These are phyloP conservation scores for Diplodia seriata DNA, from an alignment of 2,329 filamentous ascomycete species.

Conservation along the genomic window DNA sequence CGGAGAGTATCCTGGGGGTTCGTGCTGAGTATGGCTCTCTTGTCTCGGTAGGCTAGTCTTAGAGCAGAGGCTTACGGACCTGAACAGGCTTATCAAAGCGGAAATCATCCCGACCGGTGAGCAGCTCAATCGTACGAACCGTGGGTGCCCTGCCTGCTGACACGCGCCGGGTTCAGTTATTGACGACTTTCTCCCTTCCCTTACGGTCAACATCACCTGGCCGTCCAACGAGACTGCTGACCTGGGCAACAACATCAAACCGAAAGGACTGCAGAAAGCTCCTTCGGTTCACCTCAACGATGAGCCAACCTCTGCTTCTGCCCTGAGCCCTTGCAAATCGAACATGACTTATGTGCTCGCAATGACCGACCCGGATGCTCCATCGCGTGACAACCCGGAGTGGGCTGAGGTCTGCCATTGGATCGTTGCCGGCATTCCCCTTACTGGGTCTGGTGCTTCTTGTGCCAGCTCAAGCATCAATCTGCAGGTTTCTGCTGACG, in stretches of 20 bases:
- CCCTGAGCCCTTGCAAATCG: conserved; percentile 36
- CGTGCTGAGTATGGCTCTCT: conserved; percentile 39
- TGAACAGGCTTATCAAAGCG: conserved; percentile 46
- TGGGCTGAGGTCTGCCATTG: conserved; percentile 67
- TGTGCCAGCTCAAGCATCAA: background rate
- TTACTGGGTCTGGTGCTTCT: conserved; percentile 34
- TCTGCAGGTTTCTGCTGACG: background rate
- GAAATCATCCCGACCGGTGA: conserved; percentile 51
- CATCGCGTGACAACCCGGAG: conserved; percentile 59
- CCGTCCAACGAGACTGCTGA: conserved; percentile 54
- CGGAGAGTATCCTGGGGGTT: conserved; percentile 39
- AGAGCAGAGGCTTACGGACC: background rate
- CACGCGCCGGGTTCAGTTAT: conserved; percentile 54
- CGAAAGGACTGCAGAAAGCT: conserved; percentile 49
- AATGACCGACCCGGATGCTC: conserved; percentile 66
- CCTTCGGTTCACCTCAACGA: conserved; percentile 52
- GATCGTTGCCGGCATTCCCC: conserved; percentile 51
- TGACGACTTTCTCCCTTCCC: conserved; percentile 63
- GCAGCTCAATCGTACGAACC: background rate
- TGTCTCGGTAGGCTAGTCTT: background rate
- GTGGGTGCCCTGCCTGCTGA: background rate
- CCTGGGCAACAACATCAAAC: conserved; percentile 60
- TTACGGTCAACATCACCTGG: conserved; percentile 59
- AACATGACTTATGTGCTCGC: conserved; percentile 56
- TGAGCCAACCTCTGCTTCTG: conserved; percentile 36